Evolutionary conservation across 2,329 filamentous ascomycete genomes (phyloP), one percentile per base, ranked within the genome.

Genomic region (Diaporthe amygdali): DNA sequence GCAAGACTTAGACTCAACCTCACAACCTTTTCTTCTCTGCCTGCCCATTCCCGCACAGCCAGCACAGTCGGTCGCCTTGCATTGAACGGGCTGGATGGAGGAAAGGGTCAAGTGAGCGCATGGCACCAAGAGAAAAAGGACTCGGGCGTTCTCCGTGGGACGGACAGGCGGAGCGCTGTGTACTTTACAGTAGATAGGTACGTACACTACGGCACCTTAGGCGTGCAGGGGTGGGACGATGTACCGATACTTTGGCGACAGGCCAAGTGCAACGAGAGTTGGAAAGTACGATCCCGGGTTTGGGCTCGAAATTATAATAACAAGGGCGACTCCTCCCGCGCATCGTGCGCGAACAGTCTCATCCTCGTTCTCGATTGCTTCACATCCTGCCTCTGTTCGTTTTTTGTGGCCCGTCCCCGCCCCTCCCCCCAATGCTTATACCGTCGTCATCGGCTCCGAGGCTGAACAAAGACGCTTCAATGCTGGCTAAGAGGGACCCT

Each of bases 281-380:
- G 46, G 25, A n/a, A 34, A 32, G 56, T 32, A 63, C 39, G 37
- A 61, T 15, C 37, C 55, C 25, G 27, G 59, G 41, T 37, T 63
- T 63, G 27, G 44, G 59, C 44, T 64, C 44, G 44, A 49, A 49
- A 64, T 64, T 64, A 49, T 64, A 64, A 64, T 64, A 64, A 64
- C 59, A 64, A 64, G 59, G 59, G 59, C 44, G 14, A 49, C 44
- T 64, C 59, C 59, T 64, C 44, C 14, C 30, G 59, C 59, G 59
- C 59, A 49, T 37, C 59, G 30, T 37, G 59, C 44, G 44, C 59
- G 14, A 3, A 20, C n/a, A 9, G 27, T 25, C 17, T 37, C n/a
- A 6, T 34, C 9, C 44, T 37, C 30, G 12, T 64, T 37, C 44
- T 49, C 44, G 41, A 64, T 49, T 37, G 59, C 59, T 64, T 64